Percentiles rank a stretch among this genome's conserved stretches.
Evolutionary conservation across 2,329 filamentous ascomycete genomes (phyloP).

Genomic region (Pseudogymnoascus sp.): DNA sequence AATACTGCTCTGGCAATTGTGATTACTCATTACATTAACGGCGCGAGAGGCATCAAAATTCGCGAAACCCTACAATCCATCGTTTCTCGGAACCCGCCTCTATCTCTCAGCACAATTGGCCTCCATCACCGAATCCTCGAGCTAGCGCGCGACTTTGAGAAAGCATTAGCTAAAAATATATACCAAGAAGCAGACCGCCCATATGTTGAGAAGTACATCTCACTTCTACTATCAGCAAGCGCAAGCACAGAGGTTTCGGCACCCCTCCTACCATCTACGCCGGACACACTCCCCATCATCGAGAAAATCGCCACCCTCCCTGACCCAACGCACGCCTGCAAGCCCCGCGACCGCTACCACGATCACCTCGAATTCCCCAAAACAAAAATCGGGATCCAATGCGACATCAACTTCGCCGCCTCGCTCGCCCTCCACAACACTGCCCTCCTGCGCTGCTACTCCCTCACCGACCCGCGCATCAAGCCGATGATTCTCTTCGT

Average conservation of each 20-base stretch:
- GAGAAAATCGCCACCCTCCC: constrained; percentile 33
- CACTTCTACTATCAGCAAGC: constrained; percentile 34
- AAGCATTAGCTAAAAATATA: constrained; percentile 39
- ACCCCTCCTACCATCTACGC: background rate
- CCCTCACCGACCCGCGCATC: constrained; percentile 68
- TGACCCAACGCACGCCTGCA: constrained; percentile 36
- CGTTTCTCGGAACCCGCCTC: constrained; percentile 30
- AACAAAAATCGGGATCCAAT: constrained; percentile 69
- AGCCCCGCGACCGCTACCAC: constrained; percentile 44
- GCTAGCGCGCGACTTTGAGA: constrained; percentile 47
- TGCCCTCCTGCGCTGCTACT: constrained; percentile 72
- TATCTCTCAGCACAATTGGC: constrained; percentile 4
- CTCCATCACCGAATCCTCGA: constrained; percentile 44
- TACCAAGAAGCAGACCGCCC: constrained; percentile 33
- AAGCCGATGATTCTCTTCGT: constrained; percentile 73
- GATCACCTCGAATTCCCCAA: constrained; percentile 70
- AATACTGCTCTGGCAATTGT: constrained; percentile 24
- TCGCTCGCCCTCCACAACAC: constrained; percentile 80
- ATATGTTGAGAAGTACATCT: constrained; percentile 41
- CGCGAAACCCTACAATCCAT: constrained; percentile 31
- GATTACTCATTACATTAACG: constrained; percentile 40
- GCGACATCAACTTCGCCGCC: constrained; percentile 87
- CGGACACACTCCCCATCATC: constrained; percentile 24
- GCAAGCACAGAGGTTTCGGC: background rate
- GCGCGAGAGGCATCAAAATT: constrained; percentile 40